phyloP scores from a whole-genome alignment of 2,329 filamentous ascomycete genomes.

The Stemphylium beticola region DNA sequence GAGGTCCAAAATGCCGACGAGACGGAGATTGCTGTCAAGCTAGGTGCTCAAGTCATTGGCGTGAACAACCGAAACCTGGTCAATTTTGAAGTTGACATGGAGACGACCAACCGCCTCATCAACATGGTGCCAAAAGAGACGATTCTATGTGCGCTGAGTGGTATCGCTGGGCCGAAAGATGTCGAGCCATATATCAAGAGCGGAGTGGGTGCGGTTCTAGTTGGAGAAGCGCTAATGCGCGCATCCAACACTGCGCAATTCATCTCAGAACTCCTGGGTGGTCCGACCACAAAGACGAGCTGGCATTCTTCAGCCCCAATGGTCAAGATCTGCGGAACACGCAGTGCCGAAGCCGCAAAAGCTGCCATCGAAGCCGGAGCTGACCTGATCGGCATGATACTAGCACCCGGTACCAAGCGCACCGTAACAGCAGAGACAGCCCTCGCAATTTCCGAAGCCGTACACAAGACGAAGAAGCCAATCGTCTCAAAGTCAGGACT shows the following conservation, averaged over 20 bases:
- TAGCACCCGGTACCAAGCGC: constrained; percentile 81
- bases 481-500: constrained; percentile 26
- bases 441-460: constrained; percentile 76
- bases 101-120: constrained; percentile 87
- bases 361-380: constrained; percentile 85
- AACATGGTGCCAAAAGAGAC: constrained; percentile 84
- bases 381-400: constrained; percentile 90
- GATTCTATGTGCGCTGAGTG: constrained; percentile 90
- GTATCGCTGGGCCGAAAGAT: constrained; percentile 87
- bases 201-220: constrained; percentile 89
- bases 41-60: constrained; percentile 90
- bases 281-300: constrained; percentile 37
- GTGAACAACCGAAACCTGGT: constrained; percentile 98
- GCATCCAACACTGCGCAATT: constrained; percentile 82
- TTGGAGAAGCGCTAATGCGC: constrained; percentile 95
- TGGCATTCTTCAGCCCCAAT: constrained; percentile 54
- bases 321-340: constrained; percentile 95
- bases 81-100: constrained; percentile 94
- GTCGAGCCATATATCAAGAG: constrained; percentile 86
- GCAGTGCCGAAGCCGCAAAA: constrained; percentile 78
- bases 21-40: constrained; percentile 83
- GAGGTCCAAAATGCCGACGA: constrained; percentile 95
- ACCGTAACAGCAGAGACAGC: constrained; percentile 81
- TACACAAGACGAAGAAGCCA: constrained; percentile 64
- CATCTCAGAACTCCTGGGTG: constrained; percentile 80